Evolutionary conservation across 1,284 basidiomycete species (phyloP).

Genomic region (Nidula niveotomentosa): DNA sequence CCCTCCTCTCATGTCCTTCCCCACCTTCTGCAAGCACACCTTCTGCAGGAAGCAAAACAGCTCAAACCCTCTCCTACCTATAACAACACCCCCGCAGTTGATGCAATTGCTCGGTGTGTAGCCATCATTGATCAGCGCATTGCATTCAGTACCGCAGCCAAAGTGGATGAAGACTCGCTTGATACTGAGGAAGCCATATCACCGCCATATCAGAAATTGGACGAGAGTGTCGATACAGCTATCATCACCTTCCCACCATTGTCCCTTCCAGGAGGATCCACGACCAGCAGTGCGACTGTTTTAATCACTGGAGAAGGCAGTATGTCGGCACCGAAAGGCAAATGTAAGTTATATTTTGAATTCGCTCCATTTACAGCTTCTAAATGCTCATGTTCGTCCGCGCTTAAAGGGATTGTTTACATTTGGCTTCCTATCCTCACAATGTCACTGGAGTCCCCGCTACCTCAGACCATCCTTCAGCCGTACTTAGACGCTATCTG

Average conservation of each 20-base stretch:
- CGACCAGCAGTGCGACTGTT: constrained; percentile 58
- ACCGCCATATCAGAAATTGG: constrained; percentile 2
- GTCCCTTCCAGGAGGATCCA: constrained; percentile 45
- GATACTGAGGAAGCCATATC: no score
- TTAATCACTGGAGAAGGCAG: constrained; percentile 84
- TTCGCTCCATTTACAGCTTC: no score
- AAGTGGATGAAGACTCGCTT: constrained; percentile 3
- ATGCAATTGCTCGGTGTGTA: constrained; percentile 60
- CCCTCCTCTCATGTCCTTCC: constrained; percentile 18
- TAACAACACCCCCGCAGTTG: neutral
- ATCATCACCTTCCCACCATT: constrained; percentile 84
- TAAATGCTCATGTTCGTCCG: no score
- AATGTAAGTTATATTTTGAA: constrained; percentile 53
- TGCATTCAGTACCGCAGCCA: constrained; percentile 27
- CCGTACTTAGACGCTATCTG: constrained; percentile 63
- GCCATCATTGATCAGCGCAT: constrained; percentile 62
- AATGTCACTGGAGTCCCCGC: no score
- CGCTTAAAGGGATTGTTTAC: neutral
- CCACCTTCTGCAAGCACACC: constrained; percentile 21
- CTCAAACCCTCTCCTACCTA: no score
- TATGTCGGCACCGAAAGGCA: constrained; percentile 81
- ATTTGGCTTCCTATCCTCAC: neutral
- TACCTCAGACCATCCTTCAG: constrained; percentile 6
- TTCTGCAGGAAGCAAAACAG: neutral
- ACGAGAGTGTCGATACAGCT: constrained; percentile 60